Evolutionary conservation across 2,329 filamentous ascomycete genomes (phyloP).

Genomic region (Ophiostoma piceae): DNA sequence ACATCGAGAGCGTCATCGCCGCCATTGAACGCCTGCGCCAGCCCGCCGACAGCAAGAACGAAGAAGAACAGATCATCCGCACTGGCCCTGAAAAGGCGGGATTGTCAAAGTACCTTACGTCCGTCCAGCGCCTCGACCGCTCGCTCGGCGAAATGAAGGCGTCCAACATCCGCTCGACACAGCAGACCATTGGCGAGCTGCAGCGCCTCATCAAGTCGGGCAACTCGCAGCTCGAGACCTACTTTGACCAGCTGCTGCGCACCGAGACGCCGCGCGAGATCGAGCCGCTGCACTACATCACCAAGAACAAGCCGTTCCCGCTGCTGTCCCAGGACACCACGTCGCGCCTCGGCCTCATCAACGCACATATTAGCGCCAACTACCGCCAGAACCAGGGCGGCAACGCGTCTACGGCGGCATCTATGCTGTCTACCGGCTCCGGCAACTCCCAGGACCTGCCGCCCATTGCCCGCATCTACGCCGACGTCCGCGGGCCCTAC

Average conservation of each 20-base stretch:
- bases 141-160: slow-evolving; percentile 78
- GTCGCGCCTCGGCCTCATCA: slow-evolving; percentile 71
- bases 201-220: slow-evolving; percentile 71
- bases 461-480: slow-evolving; percentile 74
- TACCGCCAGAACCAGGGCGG: slow-evolving; percentile 39
- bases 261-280: slow-evolving; percentile 72
- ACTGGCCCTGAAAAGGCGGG: slow-evolving; percentile 79
- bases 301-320: slow-evolving; percentile 82
- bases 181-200: slow-evolving; percentile 78
- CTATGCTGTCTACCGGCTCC: slow-evolving; percentile 41
- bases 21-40: slow-evolving; percentile 85
- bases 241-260: slow-evolving; percentile 71
- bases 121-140: slow-evolving; percentile 80
- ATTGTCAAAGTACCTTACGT: slow-evolving; percentile 77
- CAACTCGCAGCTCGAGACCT: slow-evolving; percentile 74
- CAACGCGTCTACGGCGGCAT: slow-evolving; percentile 51
- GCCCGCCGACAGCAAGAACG: slow-evolving; percentile 85
- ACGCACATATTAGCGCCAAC: slow-evolving; percentile 65
- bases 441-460: slow-evolving; percentile 49
- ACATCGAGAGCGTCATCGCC: slow-evolving; percentile 78
- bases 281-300: slow-evolving; percentile 88
- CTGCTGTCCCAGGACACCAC: slow-evolving; percentile 70
- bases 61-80: slow-evolving; percentile 87
- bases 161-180: slow-evolving; percentile 88
- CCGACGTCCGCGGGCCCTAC: slow-evolving; percentile 80